A percentile compares a stretch with the other conserved stretches of the same genome.
Evolutionary conservation across 805 yeast genomes (phyloP).

Genomic region (Jamesozyma hellenica): DNA sequence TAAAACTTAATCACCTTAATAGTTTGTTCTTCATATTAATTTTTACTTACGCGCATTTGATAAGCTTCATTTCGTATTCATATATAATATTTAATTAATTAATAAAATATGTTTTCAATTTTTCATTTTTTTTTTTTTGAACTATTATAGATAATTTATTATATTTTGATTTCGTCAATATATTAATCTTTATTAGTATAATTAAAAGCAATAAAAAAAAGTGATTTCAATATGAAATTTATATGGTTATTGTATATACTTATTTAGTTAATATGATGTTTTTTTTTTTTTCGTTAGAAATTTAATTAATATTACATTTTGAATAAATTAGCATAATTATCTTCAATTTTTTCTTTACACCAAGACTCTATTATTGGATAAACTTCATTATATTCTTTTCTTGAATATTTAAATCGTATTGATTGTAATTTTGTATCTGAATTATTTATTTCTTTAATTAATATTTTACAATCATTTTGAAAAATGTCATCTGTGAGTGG

Average conservation of each 20-base stretch:
- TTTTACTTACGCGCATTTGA: background rate
- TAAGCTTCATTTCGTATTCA: no score
- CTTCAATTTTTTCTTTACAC: conserved; percentile 5
- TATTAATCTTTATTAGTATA: no score
- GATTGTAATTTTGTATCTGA: conserved; percentile 26
- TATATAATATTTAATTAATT: no score
- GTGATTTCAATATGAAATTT: no score
- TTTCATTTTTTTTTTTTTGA: background rate
- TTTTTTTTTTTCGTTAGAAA: background rate
- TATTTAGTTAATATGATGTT: background rate
- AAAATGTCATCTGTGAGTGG: conserved; percentile 15
- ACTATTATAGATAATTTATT: no score
- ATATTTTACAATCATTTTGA: conserved; percentile 15
- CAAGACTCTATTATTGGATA: conserved; percentile 6
- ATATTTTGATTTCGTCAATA: no score
- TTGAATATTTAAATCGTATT: conserved; percentile 18
- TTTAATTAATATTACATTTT: conserved; percentile 1
- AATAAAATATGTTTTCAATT: background rate
- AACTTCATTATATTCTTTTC: conserved; percentile 13
- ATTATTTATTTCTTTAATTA: conserved; percentile 20
- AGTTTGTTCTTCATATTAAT: background rate
- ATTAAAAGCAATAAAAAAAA: no score
- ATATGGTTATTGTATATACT: background rate
- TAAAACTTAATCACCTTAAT: no score
- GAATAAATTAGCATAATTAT: conserved; percentile 7